Conservation (phyloP, 148 eudicot genomes). For the Chenopodium suecicum region DNA sequence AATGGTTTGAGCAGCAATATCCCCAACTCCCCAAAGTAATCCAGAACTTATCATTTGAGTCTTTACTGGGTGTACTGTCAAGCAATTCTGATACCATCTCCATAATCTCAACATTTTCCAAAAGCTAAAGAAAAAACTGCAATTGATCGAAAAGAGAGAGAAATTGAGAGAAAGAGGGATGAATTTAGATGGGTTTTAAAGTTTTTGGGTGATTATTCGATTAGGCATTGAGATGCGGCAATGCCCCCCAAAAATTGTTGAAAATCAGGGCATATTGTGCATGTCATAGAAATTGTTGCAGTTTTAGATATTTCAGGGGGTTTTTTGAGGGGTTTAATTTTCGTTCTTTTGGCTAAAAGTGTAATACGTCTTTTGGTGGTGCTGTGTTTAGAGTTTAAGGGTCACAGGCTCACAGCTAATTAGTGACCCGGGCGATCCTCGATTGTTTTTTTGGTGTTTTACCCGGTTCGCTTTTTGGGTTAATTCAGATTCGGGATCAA, state of each 20-base stretch:
- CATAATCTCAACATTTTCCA: constrained; percentile 64
- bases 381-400: not conserved
- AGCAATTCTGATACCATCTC: constrained; percentile 92
- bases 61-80: constrained; percentile 76
- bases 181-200: constrained; percentile 8
- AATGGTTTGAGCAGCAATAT: constrained; percentile 79
- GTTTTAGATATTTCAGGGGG: not conserved
- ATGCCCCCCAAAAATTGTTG: not conserved
- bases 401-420: not conserved
- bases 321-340: not conserved
- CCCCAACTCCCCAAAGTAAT: constrained; percentile 89
- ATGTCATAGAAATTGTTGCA: not conserved
- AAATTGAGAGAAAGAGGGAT: not conserved
- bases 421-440: no score
- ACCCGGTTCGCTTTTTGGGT: no score
- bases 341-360: not conserved
- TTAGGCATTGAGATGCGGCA: not conserved
- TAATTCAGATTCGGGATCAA: no score
- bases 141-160: not conserved
- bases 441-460: no score
- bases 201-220: not conserved
- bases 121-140: not conserved
- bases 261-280: not conserved
- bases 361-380: not conserved
- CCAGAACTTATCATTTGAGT: constrained; percentile 94